Base-by-base conservation (phyloP, 176 grass and related monocot species). In the Eragrostis curvula region DNA sequence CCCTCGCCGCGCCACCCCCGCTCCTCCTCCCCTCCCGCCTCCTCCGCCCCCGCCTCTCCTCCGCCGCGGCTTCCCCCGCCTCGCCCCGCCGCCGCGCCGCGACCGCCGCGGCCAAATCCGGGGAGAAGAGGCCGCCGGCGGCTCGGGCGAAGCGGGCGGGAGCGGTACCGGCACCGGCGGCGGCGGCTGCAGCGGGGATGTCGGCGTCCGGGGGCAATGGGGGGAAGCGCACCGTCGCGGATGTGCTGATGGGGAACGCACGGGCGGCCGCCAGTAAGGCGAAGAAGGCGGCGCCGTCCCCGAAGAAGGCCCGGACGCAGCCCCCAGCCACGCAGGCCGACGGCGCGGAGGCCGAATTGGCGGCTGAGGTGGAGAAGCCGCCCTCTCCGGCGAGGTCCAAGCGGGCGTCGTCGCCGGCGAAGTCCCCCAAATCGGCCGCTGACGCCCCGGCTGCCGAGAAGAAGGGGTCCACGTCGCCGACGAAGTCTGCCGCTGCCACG, bases 171-270 rank as follows among this genome's bases (percentile, higher is more conserved):
- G 78, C 61, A 7, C 51, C 79, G 51, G 69, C 60, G 1, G 51
- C 52, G 12, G 46, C 49, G 23, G 79, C n/a, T 12, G 21, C 16
- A 21, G 2, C 59, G 3, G 79, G 80, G 49, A 96, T 96, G 92
- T 91, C 91, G 36, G 76, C 91, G 74, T 85, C 82, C 3, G 77
- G 71, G 10, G 80, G 56, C 49, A 78, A 56, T 13, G 82, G 62
- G 16, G 83, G 83, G 42, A 90, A 92, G 77, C 90, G 95, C 50
- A 87, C 88, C 58, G 89, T 98, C 49, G 85, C 92, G 83, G 95
- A 98, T 50, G 95, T 94, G 64, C 92, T 98, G 84, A 98, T 99
- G 92, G 90, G 90, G 62, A 82, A 87, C 44, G 92, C 95, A 12
- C 95, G 95, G 56, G 90, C 85, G 51, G 92, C 88, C 41, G 74